These are phyloP conservation scores for Chalciporus pseudorubinellus DNA, from an alignment of 768 basidiomycete species.

Conservation along the genomic window DNA sequence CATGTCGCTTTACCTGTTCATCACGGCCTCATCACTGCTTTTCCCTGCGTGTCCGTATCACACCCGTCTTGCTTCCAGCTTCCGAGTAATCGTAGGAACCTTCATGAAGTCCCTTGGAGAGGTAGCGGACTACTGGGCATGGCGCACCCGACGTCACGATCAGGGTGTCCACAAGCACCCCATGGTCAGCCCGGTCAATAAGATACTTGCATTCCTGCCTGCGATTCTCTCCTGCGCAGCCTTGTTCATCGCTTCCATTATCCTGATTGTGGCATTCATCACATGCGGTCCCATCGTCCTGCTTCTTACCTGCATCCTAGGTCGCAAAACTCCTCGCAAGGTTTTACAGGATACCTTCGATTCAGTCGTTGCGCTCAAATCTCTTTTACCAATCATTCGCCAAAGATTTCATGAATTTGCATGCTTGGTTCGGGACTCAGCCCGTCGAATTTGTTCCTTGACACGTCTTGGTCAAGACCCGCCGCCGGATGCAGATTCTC, in stretches of 20 bases:
- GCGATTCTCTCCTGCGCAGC: constrained; percentile 1
- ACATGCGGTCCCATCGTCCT: neutral
- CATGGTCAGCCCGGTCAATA: neutral
- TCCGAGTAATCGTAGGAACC: neutral
- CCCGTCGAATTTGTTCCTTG: neutral
- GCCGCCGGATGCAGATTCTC: neutral
- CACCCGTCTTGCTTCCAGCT: constrained; percentile 14
- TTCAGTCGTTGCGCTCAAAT: neutral
- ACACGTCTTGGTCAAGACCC: neutral
- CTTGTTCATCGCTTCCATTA: neutral
- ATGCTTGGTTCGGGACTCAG: neutral
- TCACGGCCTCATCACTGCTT: constrained; percentile 15
- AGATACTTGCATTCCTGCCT: neutral
- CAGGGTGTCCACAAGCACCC: neutral
- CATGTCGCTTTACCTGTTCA: constrained; percentile 14
- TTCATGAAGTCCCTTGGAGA: neutral
- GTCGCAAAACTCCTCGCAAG: neutral
- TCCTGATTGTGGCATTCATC: neutral
- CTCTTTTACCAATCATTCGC: neutral
- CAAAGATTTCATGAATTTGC: neutral
- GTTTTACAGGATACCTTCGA: too few species aligned
- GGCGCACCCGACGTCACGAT: neutral
- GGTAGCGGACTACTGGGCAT: constrained; percentile 4
- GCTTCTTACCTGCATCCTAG: neutral
- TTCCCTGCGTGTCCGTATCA: constrained; percentile 17